Percentiles rank a stretch among this genome's conserved stretches.
phyloP scores from a whole-genome alignment of 768 basidiomycete species.

The Astraeus odoratus region DNA sequence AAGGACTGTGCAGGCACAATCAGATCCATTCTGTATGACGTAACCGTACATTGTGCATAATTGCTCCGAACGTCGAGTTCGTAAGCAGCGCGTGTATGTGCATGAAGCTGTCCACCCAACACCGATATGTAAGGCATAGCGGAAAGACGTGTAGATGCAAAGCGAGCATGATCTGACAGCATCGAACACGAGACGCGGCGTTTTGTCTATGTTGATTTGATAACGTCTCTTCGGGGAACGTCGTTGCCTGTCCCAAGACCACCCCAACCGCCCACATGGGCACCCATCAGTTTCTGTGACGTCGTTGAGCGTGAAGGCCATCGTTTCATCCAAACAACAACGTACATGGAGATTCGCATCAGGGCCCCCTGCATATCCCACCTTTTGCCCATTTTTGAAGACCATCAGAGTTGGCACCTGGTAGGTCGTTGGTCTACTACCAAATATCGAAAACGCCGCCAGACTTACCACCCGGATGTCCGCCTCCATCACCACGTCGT shows the following conservation, averaged over 20 bases:
- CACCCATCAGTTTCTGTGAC: slow-evolving; percentile 16
- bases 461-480: slow-evolving; percentile 52
- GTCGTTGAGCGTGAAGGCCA: neutral
- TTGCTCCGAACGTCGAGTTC: too few relatives aligned
- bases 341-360: slow-evolving; percentile 23
- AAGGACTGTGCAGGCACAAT: too few relatives aligned
- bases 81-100: too few relatives aligned
- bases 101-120: too few relatives aligned
- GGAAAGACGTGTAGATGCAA: too few relatives aligned
- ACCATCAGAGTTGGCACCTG: slow-evolving; percentile 24
- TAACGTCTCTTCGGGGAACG: neutral
- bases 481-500: slow-evolving; percentile 48
- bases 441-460: neutral
- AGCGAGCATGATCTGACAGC: too few relatives aligned
- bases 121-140: too few relatives aligned
- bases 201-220: neutral
- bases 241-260: neutral
- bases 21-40: too few relatives aligned
- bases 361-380: slow-evolving; percentile 20
- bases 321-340: slow-evolving; percentile 4
- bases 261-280: slow-evolving; percentile 10
- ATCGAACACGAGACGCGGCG: too few relatives aligned
- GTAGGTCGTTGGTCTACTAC: too few relatives aligned
- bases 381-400: slow-evolving; percentile 23
- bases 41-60: too few relatives aligned